These are phyloP conservation scores for Solanum aculeatissimum DNA, from an alignment of 305 asterid species.

Conservation along the genomic window DNA sequence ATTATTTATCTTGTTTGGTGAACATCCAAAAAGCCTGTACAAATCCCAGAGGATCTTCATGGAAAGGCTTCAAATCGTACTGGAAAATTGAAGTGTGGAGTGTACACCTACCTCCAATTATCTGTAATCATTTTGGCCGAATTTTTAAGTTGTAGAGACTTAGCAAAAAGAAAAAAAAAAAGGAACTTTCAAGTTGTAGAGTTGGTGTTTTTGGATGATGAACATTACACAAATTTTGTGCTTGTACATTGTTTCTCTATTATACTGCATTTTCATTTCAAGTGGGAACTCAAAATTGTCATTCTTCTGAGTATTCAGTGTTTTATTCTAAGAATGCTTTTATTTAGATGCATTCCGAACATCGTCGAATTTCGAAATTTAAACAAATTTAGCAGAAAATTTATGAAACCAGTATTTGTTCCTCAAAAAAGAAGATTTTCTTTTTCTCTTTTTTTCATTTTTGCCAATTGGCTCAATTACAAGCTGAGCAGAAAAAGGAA, in stretches of 20 bases:
- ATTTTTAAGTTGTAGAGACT: background rate
- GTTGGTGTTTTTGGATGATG: background rate
- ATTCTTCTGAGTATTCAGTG: background rate
- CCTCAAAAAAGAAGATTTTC: too few relatives aligned
- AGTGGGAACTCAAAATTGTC: background rate
- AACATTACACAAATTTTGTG: background rate
- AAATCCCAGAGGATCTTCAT: background rate
- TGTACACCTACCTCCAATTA: background rate
- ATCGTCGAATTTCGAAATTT: too few relatives aligned
- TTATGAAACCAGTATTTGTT: background rate
- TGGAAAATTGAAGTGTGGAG: background rate
- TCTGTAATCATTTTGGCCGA: background rate
- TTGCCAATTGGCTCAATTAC: background rate
- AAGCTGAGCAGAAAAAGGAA: background rate
- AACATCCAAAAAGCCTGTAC: constrained; percentile 7
- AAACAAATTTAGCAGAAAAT: too few relatives aligned
- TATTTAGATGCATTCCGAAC: too few relatives aligned
- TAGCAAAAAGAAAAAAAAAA: background rate
- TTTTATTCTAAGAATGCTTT: background rate
- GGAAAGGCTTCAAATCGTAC: background rate
- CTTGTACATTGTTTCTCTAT: background rate
- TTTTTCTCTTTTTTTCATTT: background rate
- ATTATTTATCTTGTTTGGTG: background rate
- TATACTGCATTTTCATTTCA: background rate
- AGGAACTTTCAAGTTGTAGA: background rate